Conservation (phyloP, 2,329 filamentous ascomycete species). For the Ophiostoma sp. region DNA sequence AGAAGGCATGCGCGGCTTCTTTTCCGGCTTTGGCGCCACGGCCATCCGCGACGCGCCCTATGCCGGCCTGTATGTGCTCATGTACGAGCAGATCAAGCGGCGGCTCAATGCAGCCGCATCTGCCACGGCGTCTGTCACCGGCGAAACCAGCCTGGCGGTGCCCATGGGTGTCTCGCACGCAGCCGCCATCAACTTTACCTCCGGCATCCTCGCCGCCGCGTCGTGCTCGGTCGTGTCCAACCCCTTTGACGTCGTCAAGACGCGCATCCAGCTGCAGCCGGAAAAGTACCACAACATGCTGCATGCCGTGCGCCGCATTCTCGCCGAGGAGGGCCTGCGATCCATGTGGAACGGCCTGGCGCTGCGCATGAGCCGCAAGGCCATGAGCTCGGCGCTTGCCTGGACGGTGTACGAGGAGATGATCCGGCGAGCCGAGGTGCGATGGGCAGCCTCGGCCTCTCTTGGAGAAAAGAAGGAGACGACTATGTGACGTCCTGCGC, state of each 20-base stretch:
- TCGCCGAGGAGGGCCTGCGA: slow-evolving; percentile 71
- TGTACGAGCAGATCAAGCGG: slow-evolving; percentile 82
- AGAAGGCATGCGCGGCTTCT: slow-evolving; percentile 79
- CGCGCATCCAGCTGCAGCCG: slow-evolving; percentile 85
- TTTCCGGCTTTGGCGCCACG: slow-evolving; percentile 88
- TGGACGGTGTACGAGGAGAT: slow-evolving; percentile 98
- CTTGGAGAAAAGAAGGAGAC: neutral
- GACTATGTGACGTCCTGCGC: neutral
- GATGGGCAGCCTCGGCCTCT: slow-evolving; percentile 28
- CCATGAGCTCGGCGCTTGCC: slow-evolving; percentile 85
- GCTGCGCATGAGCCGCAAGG: slow-evolving; percentile 84
- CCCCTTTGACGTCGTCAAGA: slow-evolving; percentile 96
- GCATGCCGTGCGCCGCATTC: slow-evolving; percentile 70
- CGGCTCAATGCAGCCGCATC: slow-evolving; percentile 41
- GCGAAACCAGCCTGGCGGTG: neutral
- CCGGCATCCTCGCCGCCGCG: slow-evolving; percentile 73
- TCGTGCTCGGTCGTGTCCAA: slow-evolving; percentile 86
- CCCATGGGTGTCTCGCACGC: slow-evolving; percentile 42
- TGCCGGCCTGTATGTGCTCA: slow-evolving; percentile 86
- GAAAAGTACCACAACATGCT: slow-evolving; percentile 75
- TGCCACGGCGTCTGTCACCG: slow-evolving; percentile 5
- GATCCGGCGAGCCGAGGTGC: slow-evolving; percentile 60
- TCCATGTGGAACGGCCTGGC: slow-evolving; percentile 82
- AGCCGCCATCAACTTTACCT: slow-evolving; percentile 76
- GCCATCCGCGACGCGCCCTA: slow-evolving; percentile 94